These are phyloP conservation scores for Eutypella sp. DNA, from an alignment of 2,329 filamentous ascomycete genomes.

Conservation along the genomic window DNA sequence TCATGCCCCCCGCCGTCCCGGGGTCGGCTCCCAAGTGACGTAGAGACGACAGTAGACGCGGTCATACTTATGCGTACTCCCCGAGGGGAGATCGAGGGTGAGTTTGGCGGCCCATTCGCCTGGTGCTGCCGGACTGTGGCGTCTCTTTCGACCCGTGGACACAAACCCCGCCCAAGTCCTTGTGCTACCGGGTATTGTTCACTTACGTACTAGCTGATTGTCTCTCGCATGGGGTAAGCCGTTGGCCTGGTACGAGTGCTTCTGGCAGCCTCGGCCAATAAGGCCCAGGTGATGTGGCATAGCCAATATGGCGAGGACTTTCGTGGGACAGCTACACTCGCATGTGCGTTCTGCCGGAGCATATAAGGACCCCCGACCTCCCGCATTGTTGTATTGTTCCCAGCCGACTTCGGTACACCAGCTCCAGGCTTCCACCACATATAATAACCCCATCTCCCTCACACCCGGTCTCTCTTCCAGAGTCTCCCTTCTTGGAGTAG, in stretches of 20 bases:
- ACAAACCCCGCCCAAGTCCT: too few species aligned
- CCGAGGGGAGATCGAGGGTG: too few species aligned
- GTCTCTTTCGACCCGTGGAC: too few species aligned
- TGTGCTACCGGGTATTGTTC: too few species aligned
- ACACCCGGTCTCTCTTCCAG: conserved; percentile 4
- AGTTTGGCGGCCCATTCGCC: too few species aligned
- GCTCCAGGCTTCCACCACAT: not conserved
- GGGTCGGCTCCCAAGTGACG: too few species aligned
- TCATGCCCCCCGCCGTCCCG: too few species aligned
- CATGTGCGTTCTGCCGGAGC: not conserved
- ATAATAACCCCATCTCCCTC: conserved; percentile 1
- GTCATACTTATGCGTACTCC: too few species aligned
- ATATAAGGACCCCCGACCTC: not conserved
- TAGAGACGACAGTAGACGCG: too few species aligned
- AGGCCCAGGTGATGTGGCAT: not conserved
- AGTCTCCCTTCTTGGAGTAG: conserved; percentile 16
- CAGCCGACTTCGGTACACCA: not conserved
- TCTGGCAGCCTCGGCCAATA: not conserved
- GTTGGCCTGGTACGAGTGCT: not conserved
- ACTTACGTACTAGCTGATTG: too few species aligned
- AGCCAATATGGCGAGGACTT: not conserved
- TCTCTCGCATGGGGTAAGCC: too few species aligned
- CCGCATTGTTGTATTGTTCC: not conserved
- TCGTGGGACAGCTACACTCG: not conserved
- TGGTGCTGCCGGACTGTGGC: too few species aligned